Base-by-base conservation (phyloP, 2,329 filamentous ascomycete genomes). In the Lachnellula occidentalis region DNA sequence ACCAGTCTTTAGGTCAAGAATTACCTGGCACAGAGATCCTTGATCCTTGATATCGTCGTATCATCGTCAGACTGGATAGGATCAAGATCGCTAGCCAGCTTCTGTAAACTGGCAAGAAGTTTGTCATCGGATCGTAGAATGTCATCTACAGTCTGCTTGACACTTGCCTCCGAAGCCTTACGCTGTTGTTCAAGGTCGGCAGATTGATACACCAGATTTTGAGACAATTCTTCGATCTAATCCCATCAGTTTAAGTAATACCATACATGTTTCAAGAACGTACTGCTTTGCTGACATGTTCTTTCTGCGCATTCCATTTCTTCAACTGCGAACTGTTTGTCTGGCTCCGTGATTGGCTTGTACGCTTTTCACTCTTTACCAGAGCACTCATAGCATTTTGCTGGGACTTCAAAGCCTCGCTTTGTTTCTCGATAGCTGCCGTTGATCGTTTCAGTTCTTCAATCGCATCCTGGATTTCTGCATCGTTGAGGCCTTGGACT, bases 371-470 rank as follows among this genome's bases (percentile, higher is more conserved):
- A 45, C 67, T 77, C 49, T 76, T 76, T 4, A 78, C 71, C 60
- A 81, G 72, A 22, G 80, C 68, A 34, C 76, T 75, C 50, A 88
- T 67, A 9, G 83, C 83, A 61, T 81, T 78, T 56, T 82, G 80
- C 67, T 90, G 86, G 49, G 78, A 74, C 53, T 78, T 77, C 17
- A 90, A 67, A 0, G 78, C 74, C 64, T 83, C 80, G 27, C 78
- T 83, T 64, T 89, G 86, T 67, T 79, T 79, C 58, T 80, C 76
- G 27, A 89, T 86, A 17, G 77, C 78, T 17, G 76, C 76, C 0
- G 86, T 88, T 1, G 86, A 87, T 37, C 74, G 74, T 56, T 80
- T 76, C n/a, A 90, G 73, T 51, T 86, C 80, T 3, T 79, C 76
- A 48, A 87, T 82, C 15, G 86, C 86, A 41, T 73, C 69, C 51